Conservation (phyloP, 2,329 filamentous ascomycete species). For the Botrytis galanthina region DNA sequence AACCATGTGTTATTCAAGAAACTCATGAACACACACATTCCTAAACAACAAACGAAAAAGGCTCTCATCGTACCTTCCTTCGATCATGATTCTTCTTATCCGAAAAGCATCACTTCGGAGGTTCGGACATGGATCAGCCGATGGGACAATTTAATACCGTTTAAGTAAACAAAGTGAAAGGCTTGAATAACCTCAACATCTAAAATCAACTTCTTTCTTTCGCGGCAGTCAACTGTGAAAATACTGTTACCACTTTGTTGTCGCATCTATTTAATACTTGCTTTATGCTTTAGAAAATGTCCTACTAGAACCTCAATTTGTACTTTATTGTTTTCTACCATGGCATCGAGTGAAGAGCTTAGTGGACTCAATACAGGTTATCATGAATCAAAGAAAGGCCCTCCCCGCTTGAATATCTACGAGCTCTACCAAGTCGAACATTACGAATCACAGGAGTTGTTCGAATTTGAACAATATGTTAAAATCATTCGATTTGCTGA, state of each 20-base stretch:
- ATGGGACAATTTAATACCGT: background rate
- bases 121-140: background rate
- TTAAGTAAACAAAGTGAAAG: background rate
- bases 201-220: background rate
- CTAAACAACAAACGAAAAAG: background rate
- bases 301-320: background rate
- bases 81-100: background rate
- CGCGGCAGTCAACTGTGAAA: background rate
- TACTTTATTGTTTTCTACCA: background rate
- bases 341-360: background rate
- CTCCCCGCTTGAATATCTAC: background rate
- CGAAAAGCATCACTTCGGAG: background rate
- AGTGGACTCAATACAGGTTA: no score
- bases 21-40: background rate
- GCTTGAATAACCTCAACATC: background rate
- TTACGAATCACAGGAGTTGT: background rate
- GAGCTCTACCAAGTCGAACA: background rate
- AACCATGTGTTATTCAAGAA: background rate
- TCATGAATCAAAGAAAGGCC: background rate
- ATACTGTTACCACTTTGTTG: background rate
- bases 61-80: background rate
- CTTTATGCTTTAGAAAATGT: background rate
- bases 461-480: slow-evolving; percentile 8
- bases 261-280: background rate
- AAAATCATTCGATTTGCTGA: slow-evolving; percentile 14